These are phyloP conservation scores for Zanthoxylum bungeanum DNA, from an alignment of 345 rosid genomes.

Conservation along the genomic window DNA sequence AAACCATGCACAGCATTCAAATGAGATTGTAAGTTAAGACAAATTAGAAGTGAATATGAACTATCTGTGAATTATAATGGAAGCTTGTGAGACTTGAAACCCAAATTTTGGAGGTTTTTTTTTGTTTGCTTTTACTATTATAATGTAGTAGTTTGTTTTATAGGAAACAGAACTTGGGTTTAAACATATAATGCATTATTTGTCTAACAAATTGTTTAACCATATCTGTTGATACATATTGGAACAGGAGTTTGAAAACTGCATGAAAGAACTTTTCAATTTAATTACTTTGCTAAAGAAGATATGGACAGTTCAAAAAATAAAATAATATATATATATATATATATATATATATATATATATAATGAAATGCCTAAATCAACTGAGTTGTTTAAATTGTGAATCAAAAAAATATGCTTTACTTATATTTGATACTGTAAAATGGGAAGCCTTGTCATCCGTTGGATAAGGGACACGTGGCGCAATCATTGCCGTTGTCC, in stretches of 20 bases:
- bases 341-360: no score
- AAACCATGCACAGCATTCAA: conserved; percentile 16
- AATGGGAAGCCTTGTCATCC: no score
- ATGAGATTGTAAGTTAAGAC: conserved; percentile 23
- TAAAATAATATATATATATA: no score
- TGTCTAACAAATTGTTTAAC: not conserved
- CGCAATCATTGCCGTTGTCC: no score
- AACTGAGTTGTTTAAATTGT: not conserved
- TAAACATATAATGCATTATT: not conserved
- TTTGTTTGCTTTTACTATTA: not conserved
- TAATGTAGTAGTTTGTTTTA: not conserved
- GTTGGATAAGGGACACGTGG: no score
- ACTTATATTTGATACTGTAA: not conserved
- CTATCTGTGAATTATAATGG: conserved; percentile 12
- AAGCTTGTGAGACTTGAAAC: conserved; percentile 22
- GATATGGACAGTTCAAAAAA: conserved; percentile 18
- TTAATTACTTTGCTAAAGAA: not conserved
- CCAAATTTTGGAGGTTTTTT: not conserved
- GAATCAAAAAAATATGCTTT: not conserved
- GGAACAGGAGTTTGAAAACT: not conserved
- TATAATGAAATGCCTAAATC: conserved; percentile 2
- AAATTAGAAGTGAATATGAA: conserved; percentile 28
- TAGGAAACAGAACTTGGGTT: not conserved
- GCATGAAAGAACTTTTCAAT: not conserved
- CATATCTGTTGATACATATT: not conserved